Evolutionary conservation across 441 rosid genomes (phyloP), one percentile per base, ranked within the genome.

Genomic region (Mallotus repandus): DNA sequence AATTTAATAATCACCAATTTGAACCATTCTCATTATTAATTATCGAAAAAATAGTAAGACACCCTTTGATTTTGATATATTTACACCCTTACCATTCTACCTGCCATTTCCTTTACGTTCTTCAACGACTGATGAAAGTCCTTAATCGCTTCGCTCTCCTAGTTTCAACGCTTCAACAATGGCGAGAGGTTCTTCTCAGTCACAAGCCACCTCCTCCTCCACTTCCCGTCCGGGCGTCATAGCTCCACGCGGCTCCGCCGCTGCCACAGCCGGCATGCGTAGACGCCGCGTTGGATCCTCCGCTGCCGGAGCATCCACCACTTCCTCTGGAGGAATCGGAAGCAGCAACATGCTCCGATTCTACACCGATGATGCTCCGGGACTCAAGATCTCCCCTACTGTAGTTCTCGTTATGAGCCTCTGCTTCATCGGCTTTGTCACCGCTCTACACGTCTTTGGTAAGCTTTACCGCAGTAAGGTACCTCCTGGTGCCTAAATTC

Each of bases 291-390:
- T 88, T 64, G 80, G 79, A 7, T 80, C 85, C 7, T 78, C 81
- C 2, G 79, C 89, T 18, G 70, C 87, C 18, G 73, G 82, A 0
- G 68, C 79, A 43, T 50, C 77, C 50, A 61, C 75, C 55, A 49
- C 82, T 9, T 82, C 79, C 1, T 78, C 78, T 0, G 38, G 56
- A 18, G 72, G 69, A 12, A 38, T 82, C 32, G 86, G 87, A 18
- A 67, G 84, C 45, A 74, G 84, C 53, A 91, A 91, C 80, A 89
- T 93, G 97, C 96, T 93, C 68, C 88, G 95, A 45, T 89, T 93
- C 87, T 93, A 93, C 89, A 93, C 97, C 21, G 98, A 93, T 70
- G 97, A 93, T 25, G 85, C 95, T 32, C 97, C 95, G 0, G 97
- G 96, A 0, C 82, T 93, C 74, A 93, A 89, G 90, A 93, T 93